phyloP scores from a whole-genome alignment of 306 rosid genomes.

The Macrotyloma uniflorum region DNA sequence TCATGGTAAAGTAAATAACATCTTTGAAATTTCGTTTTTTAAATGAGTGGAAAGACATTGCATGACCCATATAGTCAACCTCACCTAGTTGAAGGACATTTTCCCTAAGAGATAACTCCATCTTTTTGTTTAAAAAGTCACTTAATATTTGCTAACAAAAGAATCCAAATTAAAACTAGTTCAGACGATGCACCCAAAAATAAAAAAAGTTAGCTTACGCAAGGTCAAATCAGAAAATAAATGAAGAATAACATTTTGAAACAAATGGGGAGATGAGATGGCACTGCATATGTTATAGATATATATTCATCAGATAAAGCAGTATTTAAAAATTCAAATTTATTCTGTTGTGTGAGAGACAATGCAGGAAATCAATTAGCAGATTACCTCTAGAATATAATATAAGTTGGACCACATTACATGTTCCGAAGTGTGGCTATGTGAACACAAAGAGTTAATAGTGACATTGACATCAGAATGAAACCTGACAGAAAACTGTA shows the following conservation, averaged over 20 bases:
- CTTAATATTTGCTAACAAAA: constrained; percentile 7
- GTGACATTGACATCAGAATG: neutral
- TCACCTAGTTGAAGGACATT: neutral
- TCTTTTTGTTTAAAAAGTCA: neutral
- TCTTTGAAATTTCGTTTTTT: neutral
- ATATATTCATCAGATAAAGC: neutral
- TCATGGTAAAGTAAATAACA: neutral
- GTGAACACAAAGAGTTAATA: neutral
- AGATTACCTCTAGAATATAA: neutral
- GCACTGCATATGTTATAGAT: constrained; percentile 4
- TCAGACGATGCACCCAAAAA: neutral
- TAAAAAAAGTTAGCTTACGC: neutral
- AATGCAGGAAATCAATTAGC: neutral
- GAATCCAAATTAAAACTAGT: constrained; percentile 16
- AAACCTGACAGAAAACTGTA: neutral
- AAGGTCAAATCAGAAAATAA: constrained; percentile 9
- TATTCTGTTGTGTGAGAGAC: neutral
- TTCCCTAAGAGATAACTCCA: neutral
- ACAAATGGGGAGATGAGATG: neutral
- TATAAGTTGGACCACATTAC: neutral
- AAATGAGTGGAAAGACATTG: neutral
- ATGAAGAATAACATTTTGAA: neutral
- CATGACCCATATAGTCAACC: neutral
- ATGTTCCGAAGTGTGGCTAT: neutral
- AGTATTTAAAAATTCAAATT: neutral